Base-by-base conservation (phyloP, 768 basidiomycete species). In the Punctularia strigosozonata region DNA sequence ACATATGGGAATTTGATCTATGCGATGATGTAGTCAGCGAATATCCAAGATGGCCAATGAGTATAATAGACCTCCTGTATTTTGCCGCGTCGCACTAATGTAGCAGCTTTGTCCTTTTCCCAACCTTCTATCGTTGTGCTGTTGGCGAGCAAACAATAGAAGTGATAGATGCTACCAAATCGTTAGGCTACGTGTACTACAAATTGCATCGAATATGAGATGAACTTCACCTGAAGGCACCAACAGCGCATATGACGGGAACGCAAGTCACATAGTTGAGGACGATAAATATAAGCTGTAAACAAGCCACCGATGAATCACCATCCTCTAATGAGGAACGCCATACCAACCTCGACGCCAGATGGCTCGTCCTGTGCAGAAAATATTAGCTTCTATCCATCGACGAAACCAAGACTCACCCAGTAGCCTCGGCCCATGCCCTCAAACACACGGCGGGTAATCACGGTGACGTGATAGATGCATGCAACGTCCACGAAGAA, bases 41-140 rank as follows among this genome's bases (percentile, higher is more conserved):
- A 30, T 30, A 10, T 10, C 10, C 10, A 10, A 15, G 10, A 30
- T 10, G 28, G 15, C 28, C 28, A 10, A 15, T 10, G 10, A 10
- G 28, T 10, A 30, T 17, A 39, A 7, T 33, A 50, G 25, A 84
- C 84, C 61, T 90, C 83, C 37, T 69, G 75, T 41, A 97, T 81
- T 57, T 84, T 87, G 4, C 92, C 94, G 41, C 81, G 66, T 15
- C 83, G 74, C 37, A 87, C 76, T 48, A 99, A 69, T 1, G 76
- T 83, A 4, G 90, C 82, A 1, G 77, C 89, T 58, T 84, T 92
- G 52, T 98, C 91, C 60, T 98, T 98, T 58, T 99, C 95, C 87
- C 88, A 94, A 1, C 84, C 78, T 61, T 99, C 95, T 36, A 99
- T 97, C 1, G 95, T 98, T 1, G 94, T 99, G 2, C 80, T 77